Evolutionary conservation across 2,329 filamentous ascomycete species (phyloP).

Genomic region (Apiospora malaysiana): DNA sequence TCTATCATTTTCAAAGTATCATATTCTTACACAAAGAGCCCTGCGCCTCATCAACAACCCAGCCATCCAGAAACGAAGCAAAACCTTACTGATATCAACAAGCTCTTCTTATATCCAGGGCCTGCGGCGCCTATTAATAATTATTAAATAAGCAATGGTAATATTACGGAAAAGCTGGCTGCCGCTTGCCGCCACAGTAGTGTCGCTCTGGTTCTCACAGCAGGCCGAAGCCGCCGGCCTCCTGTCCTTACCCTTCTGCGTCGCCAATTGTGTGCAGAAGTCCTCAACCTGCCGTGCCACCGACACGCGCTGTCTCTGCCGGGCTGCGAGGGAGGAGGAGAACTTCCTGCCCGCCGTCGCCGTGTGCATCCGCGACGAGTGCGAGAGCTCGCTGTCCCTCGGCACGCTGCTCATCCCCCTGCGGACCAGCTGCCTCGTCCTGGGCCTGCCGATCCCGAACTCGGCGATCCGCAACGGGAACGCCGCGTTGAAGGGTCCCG

Average conservation of each 20-base stretch:
- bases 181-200: slow-evolving; percentile 29
- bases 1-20: not conserved
- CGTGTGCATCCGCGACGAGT: slow-evolving; percentile 47
- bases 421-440: slow-evolving; percentile 40
- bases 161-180: not conserved
- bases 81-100: too few species aligned
- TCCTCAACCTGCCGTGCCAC: slow-evolving; percentile 36
- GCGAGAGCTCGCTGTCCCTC: slow-evolving; percentile 40
- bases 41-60: not conserved
- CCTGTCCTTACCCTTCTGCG: slow-evolving; percentile 37
- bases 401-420: slow-evolving; percentile 40
- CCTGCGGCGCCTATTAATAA: too few species aligned
- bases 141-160: not conserved
- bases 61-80: too few species aligned
- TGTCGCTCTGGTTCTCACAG: slow-evolving; percentile 33
- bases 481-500: slow-evolving; percentile 31
- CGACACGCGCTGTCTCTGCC: slow-evolving; percentile 46
- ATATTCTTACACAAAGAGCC: not conserved
- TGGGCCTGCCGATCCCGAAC: slow-evolving; percentile 37
- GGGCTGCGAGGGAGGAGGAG: slow-evolving; percentile 32
- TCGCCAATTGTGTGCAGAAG: slow-evolving; percentile 43
- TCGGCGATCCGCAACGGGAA: slow-evolving; percentile 42
- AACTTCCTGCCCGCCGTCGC: slow-evolving; percentile 45
- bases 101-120: too few species aligned
- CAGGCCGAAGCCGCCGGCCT: slow-evolving; percentile 33